Percentiles rank a stretch among this genome's conserved stretches.
Conservation (phyloP, 768 basidiomycete species). For the Agaricus blazei region DNA sequence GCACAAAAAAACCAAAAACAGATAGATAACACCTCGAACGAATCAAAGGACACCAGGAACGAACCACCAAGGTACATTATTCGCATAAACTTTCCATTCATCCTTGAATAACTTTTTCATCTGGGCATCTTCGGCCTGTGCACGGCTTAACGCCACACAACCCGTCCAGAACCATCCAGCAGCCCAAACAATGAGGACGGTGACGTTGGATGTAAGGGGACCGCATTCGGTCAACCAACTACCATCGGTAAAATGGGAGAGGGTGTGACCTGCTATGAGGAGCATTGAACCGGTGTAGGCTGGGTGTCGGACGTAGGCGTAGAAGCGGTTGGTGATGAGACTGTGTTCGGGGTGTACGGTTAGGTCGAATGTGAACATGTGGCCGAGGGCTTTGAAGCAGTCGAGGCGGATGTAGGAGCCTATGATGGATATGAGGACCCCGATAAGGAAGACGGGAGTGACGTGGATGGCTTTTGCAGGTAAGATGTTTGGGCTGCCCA, state of each 20-base stretch:
- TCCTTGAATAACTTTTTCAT: constrained; percentile 39
- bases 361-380: constrained; percentile 55
- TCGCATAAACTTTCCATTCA: constrained; percentile 46
- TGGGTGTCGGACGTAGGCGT: constrained; percentile 50
- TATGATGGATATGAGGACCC: constrained; percentile 35
- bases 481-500: constrained; percentile 15
- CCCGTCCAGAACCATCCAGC: constrained; percentile 48
- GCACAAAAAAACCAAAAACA: not conserved
- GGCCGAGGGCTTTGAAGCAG: constrained; percentile 49
- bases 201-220: constrained; percentile 19
- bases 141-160: constrained; percentile 42
- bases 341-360: constrained; percentile 48
- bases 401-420: constrained; percentile 46
- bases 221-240: constrained; percentile 45
- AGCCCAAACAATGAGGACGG: constrained; percentile 25
- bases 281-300: constrained; percentile 50
- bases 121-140: constrained; percentile 45
- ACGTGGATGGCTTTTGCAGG: constrained; percentile 24
- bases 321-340: constrained; percentile 46
- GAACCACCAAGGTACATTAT: constrained; percentile 43
- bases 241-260: constrained; percentile 41
- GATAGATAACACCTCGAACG: not conserved
- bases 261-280: constrained; percentile 39
- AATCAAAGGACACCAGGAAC: constrained; percentile 28
- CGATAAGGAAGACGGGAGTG: constrained; percentile 41